Base-by-base conservation (phyloP, 129 eudicot species). In the Escallonia rubra region DNA sequence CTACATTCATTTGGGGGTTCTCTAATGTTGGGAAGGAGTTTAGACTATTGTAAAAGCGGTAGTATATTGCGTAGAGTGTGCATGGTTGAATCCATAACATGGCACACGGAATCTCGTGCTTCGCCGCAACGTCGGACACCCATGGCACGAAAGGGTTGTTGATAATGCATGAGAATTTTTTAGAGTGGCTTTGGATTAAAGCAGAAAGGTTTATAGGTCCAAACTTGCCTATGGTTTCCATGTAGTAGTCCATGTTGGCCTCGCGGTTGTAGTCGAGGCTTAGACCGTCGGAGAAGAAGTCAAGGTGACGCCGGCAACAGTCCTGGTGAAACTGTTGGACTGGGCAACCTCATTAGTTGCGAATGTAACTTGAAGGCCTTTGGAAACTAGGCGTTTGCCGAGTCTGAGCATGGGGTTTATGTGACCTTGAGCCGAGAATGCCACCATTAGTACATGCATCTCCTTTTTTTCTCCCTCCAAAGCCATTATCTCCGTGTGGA, bases 1-100 rank as follows among this genome's bases (percentile, higher is more conserved):
- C 59, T 4, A 79, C 82, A 50, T 14, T 57, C 60, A 43, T 41
- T 16, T 75, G 44, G 7, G 56, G 78, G 46, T 65, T 48, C 38
- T 1, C 40, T 72, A 47, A 46, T 2, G 71, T 63, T 1, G 82
- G 82, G 48, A 79, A 79, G 3, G 16, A 48, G 3, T 65, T 53
- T 0, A 76, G 74, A 4, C 63, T 61, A 55, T 75, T 79, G 70
- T 72, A 76, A 42, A 45, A 83, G 45, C 66, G 55, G 43, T 83
- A 54, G 63, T 83, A 83, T 60, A 83, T 68, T 4, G 82, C 75
- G n/a, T 72, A 83, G 12, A 83, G 56, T 2, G 75, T 61, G 65
- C 75, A 79, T 1, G 88, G 85, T 14, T 83, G 88, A 41, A 83
- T 83, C 88, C 88, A 83, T 5, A 72, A 41, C 88, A 83, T 71